phyloP scores from a whole-genome alignment of 2,329 filamentous ascomycete genomes.

The Rosellinia necatrix region DNA sequence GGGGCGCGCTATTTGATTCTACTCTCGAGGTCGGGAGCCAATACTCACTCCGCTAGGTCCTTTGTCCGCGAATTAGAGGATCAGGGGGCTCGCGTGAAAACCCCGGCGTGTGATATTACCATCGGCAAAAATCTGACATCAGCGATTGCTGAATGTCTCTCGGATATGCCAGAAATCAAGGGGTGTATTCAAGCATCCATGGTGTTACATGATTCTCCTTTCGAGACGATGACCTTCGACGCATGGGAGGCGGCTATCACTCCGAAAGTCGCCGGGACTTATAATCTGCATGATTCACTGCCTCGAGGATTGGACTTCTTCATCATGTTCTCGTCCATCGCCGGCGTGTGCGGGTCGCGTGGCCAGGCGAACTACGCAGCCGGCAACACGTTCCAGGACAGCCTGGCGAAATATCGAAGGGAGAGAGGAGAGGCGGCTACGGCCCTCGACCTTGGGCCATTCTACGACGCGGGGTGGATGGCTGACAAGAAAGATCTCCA shows the following conservation, averaged over 20 bases:
- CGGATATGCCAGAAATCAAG: constrained; percentile 10
- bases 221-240: constrained; percentile 31
- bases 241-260: constrained; percentile 31
- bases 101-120: not conserved
- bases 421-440: not conserved
- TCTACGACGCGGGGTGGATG: not conserved
- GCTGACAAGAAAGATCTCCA: no score
- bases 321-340: not conserved
- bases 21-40: not conserved
- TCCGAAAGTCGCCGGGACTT: constrained; percentile 29
- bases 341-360: not conserved
- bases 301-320: not conserved
- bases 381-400: constrained; percentile 1
- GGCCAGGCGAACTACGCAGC: constrained; percentile 10
- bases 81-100: not conserved
- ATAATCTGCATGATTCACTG: constrained; percentile 26
- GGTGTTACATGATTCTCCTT: constrained; percentile 37
- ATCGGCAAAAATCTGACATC: not conserved
- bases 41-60: no score
- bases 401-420: not conserved
- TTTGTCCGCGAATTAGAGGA: not conserved
- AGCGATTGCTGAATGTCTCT: no score
- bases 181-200: constrained; percentile 36
- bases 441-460: not conserved
- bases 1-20: constrained; percentile 33